Evolutionary conservation across 768 basidiomycete species (phyloP), one percentile per base, ranked within the genome.

Genomic region (Amanita polypyramis): DNA sequence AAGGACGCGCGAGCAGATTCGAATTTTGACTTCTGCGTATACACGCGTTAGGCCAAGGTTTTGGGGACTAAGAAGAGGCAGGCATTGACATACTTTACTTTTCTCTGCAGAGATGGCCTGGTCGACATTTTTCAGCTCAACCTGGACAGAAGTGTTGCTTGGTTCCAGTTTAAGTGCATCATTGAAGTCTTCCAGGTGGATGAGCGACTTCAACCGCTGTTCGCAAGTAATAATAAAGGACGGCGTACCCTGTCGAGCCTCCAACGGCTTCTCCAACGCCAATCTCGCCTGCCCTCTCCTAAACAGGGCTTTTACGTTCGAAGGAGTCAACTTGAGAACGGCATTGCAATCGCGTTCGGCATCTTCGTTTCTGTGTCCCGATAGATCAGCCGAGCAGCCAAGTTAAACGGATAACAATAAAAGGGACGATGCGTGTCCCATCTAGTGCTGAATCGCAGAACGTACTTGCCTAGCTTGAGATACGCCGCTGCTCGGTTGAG

Each of bases 391-490:
- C 21, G 30, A 44, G 51, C 41, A 50, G 54, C 50, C 36, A 43
- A 27, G 25, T 51, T 41, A 15, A 45, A 51, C 15, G 5, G 19
- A 38, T 23, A 25, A 12, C 3, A 35, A 38, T 4, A 15, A 19
- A 36, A 9, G 23, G n/a, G 20, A 33, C 2, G 6, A 30, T 29
- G 10, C 14, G 17, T 29, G 23, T 23, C 19, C 15, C 14, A 12
- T 33, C n/a, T 14, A 49, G 35, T 23, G 29, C 32, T 20, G 30
- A 36, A 46, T 36, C 46, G 45, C 50, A 56, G n/a, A 64, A 82
- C 90, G 70, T 72, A 92, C 92, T 95, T 96, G 77, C 80, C 82
- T 68, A 95, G 76, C 73, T 92, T 94, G 52, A 97, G 75, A 69
- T 94, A 94, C 21, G 91, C 89, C 30, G 89, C 86, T 2, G 91